Percentiles rank a stretch among this genome's conserved stretches.
phyloP scores from a whole-genome alignment of 1,284 basidiomycete species.

The Tilletia horrida region DNA sequence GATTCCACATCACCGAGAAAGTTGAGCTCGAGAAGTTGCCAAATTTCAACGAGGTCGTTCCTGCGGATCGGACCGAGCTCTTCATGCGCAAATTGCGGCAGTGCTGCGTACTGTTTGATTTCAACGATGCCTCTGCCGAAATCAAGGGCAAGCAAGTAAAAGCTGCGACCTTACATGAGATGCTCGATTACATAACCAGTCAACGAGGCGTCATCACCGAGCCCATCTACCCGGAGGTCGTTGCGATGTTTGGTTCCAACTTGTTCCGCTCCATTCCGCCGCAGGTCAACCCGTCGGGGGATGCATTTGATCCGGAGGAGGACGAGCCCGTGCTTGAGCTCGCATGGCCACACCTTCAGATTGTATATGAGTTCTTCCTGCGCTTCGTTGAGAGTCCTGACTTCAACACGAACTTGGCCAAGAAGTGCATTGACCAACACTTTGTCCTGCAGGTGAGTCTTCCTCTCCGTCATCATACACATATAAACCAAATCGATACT shows the following conservation, averaged over 20 bases:
- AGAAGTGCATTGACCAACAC: slow-evolving; percentile 92
- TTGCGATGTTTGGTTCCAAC: slow-evolving; percentile 85
- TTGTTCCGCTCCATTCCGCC: slow-evolving; percentile 99
- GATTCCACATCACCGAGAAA: slow-evolving; percentile 92
- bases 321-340: slow-evolving; percentile 98
- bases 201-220: slow-evolving; percentile 96
- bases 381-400: slow-evolving; percentile 97
- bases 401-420: slow-evolving; percentile 97
- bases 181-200: slow-evolving; percentile 98
- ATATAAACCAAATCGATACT: slow-evolving; percentile 9
- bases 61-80: slow-evolving; percentile 80
- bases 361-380: slow-evolving; percentile 99
- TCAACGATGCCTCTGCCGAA: slow-evolving; percentile 94
- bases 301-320: slow-evolving; percentile 98
- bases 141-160: slow-evolving; percentile 98
- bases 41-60: slow-evolving; percentile 86
- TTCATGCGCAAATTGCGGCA: slow-evolving; percentile 95
- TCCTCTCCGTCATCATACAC: slow-evolving; percentile 6
- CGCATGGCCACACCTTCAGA: slow-evolving; percentile 98
- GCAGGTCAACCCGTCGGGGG: slow-evolving; percentile 93
- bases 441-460: slow-evolving; percentile 73
- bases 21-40: slow-evolving; percentile 93
- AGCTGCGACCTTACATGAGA: slow-evolving; percentile 93
- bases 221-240: slow-evolving; percentile 96
- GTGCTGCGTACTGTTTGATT: slow-evolving; percentile 95